Percentiles rank a stretch among this genome's conserved stretches.
These are phyloP conservation scores for Gossypium turneri DNA, from an alignment of 345 rosid species.

Conservation along the genomic window DNA sequence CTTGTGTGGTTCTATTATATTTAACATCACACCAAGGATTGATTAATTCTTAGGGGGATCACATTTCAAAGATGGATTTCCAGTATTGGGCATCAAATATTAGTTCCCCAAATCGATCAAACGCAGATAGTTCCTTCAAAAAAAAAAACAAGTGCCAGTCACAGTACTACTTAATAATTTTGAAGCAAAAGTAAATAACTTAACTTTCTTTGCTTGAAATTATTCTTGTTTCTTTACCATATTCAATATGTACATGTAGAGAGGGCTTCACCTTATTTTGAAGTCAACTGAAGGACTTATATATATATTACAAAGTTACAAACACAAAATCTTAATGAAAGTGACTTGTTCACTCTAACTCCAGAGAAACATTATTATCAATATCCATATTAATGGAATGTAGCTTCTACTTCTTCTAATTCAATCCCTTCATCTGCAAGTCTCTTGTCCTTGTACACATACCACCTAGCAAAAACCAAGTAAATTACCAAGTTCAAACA, in stretches of 20 bases:
- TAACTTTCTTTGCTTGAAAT: not conserved
- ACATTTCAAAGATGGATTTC: too few species aligned
- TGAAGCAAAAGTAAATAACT: not conserved
- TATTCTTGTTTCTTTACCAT: not conserved
- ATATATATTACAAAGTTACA: not conserved
- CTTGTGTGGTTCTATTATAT: not conserved
- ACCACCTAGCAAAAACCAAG: slow-evolving; percentile 66
- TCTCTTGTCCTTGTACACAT: slow-evolving; percentile 90
- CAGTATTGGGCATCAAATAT: too few species aligned
- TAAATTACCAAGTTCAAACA: slow-evolving; percentile 51
- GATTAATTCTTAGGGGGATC: not conserved
- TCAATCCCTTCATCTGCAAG: slow-evolving; percentile 67
- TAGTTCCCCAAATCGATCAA: too few species aligned
- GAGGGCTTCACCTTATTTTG: slow-evolving; percentile 4
- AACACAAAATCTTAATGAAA: slow-evolving; percentile 8
- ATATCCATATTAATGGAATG: slow-evolving; percentile 29
- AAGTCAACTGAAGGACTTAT: slow-evolving; percentile 6
- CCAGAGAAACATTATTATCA: not conserved
- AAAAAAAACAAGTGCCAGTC: not conserved
- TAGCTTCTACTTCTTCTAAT: slow-evolving; percentile 48
- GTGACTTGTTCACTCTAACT: not conserved
- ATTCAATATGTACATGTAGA: slow-evolving; percentile 8
- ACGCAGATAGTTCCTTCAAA: too few species aligned
- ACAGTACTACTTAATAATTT: not conserved
- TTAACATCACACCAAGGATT: not conserved